Evolutionary conservation across 2,329 filamentous ascomycete species (phyloP).

Genomic region (Tolypocladium tropicale): DNA sequence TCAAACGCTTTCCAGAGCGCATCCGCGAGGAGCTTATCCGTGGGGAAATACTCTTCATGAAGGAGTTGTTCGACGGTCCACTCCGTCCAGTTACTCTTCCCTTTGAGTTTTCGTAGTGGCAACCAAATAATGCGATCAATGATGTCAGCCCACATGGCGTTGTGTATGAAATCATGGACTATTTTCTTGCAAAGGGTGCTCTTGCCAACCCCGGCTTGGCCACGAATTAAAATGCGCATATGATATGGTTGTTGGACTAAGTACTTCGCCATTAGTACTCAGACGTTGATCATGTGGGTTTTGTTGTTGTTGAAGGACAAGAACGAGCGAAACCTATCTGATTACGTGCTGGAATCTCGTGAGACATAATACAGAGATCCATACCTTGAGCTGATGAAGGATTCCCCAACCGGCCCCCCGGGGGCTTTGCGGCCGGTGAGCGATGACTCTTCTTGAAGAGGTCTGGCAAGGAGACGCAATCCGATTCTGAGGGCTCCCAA

Average conservation of each 20-base stretch:
- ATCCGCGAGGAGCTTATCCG: neutral
- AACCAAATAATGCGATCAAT: neutral
- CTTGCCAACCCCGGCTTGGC: neutral
- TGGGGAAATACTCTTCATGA: neutral
- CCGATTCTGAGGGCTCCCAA: neutral
- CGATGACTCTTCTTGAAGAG: neutral
- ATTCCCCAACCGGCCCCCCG: neutral
- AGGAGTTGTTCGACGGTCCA: neutral
- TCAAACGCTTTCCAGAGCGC: neutral
- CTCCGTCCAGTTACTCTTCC: neutral
- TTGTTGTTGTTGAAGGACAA: neutral
- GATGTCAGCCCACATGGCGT: neutral
- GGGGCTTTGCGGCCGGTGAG: neutral
- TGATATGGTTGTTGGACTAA: neutral
- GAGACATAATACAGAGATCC: neutral
- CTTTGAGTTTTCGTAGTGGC: neutral
- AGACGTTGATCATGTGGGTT: neutral
- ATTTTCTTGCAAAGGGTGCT: neutral
- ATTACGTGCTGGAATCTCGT: neutral
- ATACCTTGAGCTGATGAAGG: neutral
- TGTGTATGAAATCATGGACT: neutral
- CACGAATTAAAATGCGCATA: neutral
- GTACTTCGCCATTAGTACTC: neutral
- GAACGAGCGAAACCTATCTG: neutral
- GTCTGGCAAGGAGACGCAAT: neutral